Conservation (phyloP, 495 filamentous ascomycete species). For the Neurospora sp. region DNA sequence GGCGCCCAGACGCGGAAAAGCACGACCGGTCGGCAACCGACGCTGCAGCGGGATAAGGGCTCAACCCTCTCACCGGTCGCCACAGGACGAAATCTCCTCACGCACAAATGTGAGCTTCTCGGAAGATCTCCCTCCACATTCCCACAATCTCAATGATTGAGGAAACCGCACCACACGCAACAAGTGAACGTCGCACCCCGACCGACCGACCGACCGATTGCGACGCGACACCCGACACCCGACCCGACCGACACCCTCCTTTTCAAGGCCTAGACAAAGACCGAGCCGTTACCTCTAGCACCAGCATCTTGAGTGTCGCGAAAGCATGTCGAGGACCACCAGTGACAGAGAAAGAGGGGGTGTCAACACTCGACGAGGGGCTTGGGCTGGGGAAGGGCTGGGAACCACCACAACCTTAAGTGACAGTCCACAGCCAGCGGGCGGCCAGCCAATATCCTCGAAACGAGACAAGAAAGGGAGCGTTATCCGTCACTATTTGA, state of each 20-base stretch:
- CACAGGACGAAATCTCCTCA: neutral
- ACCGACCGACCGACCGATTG: neutral
- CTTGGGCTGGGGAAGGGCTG: neutral
- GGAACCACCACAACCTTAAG: neutral
- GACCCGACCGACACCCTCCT: neutral
- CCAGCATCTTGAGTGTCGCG: neutral
- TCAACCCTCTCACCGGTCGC: neutral
- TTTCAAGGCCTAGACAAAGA: neutral
- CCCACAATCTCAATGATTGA: neutral
- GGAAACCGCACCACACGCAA: neutral
- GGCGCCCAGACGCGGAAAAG: neutral
- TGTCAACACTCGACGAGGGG: neutral
- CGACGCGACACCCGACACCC: neutral
- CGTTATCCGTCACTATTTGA: neutral
- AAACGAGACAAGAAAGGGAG: neutral
- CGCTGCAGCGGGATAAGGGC: neutral
- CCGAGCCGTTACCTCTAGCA: neutral
- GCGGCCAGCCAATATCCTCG: neutral
- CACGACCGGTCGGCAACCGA: neutral
- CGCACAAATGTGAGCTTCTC: neutral
- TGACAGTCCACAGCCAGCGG: neutral
- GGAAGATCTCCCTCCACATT: neutral
- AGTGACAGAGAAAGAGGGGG: neutral
- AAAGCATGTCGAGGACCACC: neutral
- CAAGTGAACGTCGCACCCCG: neutral